Base-by-base conservation (phyloP, 805 yeast genomes). In the Saturnispora saitoi region DNA sequence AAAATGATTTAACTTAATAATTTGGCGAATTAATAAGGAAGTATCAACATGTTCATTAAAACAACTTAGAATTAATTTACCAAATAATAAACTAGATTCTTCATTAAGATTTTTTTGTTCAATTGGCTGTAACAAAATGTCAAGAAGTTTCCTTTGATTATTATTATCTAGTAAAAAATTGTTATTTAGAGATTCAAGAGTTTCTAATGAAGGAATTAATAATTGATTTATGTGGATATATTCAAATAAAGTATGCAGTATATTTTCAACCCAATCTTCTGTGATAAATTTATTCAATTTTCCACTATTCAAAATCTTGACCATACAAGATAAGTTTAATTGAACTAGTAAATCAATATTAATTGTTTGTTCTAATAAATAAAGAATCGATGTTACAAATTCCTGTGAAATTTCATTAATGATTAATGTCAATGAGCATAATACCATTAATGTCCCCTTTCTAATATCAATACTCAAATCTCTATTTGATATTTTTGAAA, bases 381-480 rank as follows among this genome's bases (percentile, higher is more conserved):
- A 15, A 15, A 62, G 39, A 11, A 56, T 48, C 7, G 32, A 36
- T 1, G 26, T 15, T 3, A 51, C 32, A 46, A 24, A 46, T 7
- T 20, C 32, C 9, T 9, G 19, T 5, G n/a, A 14, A 10, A 38
- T 37, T 24, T 15, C 19, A 3, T 12, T 15, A n/a, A 10, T 36
- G 12, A 28, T 29, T 7, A 44, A 11, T 12, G 32, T 45, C 19
- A 59, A 42, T 4, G 50, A 45, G 30, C 58, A 53, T 6, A 64
- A 47, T 29, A 59, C 52, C 7, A 30, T 42, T 20, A 66, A 49
- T 8, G 67, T 56, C 43, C 55, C 55, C 45, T 58, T 59, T 26
- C 70, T 58, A 4, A 66, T 61, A 39, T 67, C 70, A 20, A 61
- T 53, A 7, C 70, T 62, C 37, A 55, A 57, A 26, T 71, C 59